phyloP scores from a whole-genome alignment of 257 asterid species.

The Nicotiana otophora region DNA sequence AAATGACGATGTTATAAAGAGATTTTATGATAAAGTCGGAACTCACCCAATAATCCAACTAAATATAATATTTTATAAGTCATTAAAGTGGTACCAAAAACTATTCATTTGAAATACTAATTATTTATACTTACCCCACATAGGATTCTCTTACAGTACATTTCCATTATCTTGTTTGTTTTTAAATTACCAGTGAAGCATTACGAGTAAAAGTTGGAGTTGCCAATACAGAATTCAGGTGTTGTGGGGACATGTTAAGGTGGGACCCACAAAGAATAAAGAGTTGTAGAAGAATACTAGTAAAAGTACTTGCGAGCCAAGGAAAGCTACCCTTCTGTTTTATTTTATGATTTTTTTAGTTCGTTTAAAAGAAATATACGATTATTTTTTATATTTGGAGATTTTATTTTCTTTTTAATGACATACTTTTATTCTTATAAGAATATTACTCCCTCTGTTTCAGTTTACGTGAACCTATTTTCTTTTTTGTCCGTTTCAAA shows the following conservation, averaged over 20 bases:
- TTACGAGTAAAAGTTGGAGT: constrained; percentile 30
- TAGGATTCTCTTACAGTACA: constrained; percentile 50
- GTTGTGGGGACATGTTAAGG: constrained; percentile 17
- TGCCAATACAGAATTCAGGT: constrained; percentile 14
- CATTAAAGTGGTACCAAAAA: background rate
- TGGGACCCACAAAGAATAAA: constrained; percentile 10
- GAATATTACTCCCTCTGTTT: too few relatives aligned
- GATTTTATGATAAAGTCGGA: background rate
- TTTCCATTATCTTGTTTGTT: constrained; percentile 36
- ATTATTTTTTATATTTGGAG: background rate
- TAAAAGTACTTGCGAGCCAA: constrained; percentile 29
- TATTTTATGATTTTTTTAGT: background rate
- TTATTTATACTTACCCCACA: constrained; percentile 27
- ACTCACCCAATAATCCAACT: background rate
- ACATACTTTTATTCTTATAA: background rate
- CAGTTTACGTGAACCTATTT: too few relatives aligned
- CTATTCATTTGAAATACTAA: background rate
- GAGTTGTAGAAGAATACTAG: background rate
- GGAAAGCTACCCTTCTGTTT: background rate
- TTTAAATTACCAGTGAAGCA: constrained; percentile 25
- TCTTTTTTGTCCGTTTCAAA: too few relatives aligned
- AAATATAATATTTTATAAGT: background rate
- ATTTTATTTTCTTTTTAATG: background rate
- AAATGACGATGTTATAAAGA: too few relatives aligned
- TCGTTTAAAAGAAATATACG: background rate